These are phyloP conservation scores for Aegilops sharonensis DNA, from an alignment of 176 grass and related monocot species.

Conservation along the genomic window DNA sequence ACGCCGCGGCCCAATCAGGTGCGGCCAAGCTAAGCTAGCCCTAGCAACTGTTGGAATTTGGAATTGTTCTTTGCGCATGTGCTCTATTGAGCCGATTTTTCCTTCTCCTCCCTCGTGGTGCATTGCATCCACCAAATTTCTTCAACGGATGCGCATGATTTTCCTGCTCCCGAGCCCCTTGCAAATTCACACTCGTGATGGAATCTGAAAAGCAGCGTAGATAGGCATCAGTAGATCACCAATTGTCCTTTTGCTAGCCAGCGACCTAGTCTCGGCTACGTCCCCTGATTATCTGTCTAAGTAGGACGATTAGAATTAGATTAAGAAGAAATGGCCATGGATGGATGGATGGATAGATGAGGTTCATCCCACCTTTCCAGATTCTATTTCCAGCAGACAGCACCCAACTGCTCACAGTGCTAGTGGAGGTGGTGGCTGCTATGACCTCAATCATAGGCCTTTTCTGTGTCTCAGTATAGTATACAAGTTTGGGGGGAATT, in stretches of 20 bases:
- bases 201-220: not conserved
- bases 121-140: not conserved
- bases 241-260: slow-evolving; percentile 18
- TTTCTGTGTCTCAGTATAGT: not conserved
- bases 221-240: not conserved
- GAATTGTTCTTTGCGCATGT: not conserved
- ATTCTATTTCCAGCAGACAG: slow-evolving; percentile 33
- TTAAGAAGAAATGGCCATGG: slow-evolving; percentile 17
- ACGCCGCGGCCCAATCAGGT: not conserved
- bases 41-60: not conserved
- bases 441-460: slow-evolving; percentile 27
- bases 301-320: not conserved
- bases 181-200: not conserved
- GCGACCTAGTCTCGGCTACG: not conserved
- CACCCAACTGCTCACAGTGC: not conserved
- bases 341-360: slow-evolving; percentile 10
- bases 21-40: not conserved
- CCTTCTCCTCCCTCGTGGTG: not conserved
- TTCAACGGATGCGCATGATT: not conserved
- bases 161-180: not conserved
- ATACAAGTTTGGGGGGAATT: not conserved
- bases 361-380: slow-evolving; percentile 19
- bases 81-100: not conserved
- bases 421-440: slow-evolving; percentile 35
- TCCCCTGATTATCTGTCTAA: slow-evolving; percentile 25